Evolutionary conservation across 331 rosid genomes (phyloP).

Genomic region (Malus hybrid): DNA sequence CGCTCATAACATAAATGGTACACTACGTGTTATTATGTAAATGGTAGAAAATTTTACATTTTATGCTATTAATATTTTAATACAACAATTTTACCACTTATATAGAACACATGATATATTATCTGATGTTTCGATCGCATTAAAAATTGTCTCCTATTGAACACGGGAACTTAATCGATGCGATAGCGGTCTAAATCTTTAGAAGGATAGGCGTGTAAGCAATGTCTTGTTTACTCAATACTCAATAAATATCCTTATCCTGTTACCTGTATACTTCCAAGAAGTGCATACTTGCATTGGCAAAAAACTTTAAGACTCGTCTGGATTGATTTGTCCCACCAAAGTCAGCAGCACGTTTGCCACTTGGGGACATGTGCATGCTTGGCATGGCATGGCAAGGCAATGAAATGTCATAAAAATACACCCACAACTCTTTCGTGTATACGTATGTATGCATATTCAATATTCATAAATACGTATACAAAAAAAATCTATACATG

Average conservation of each 20-base stretch:
- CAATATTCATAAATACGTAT: too few relatives aligned
- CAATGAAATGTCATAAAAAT: neutral
- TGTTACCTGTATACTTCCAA: too few relatives aligned
- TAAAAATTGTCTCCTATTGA: too few relatives aligned
- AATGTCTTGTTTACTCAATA: neutral
- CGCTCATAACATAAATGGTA: fast-evolving
- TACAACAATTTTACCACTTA: too few relatives aligned
- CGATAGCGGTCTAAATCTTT: neutral
- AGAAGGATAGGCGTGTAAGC: neutral
- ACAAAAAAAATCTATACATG: too few relatives aligned
- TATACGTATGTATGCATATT: neutral
- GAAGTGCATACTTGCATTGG: neutral
- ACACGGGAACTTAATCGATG: neutral
- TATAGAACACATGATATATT: fast-evolving
- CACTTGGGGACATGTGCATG: too few relatives aligned
- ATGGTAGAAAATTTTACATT: too few relatives aligned
- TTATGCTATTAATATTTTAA: too few relatives aligned
- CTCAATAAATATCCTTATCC: neutral
- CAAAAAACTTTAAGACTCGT: neutral
- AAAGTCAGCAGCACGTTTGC: neutral
- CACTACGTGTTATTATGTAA: too few relatives aligned
- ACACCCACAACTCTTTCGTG: neutral
- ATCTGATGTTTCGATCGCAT: fast-evolving
- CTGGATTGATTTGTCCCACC: neutral
- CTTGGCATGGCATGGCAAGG: too few relatives aligned